Conservation (phyloP, 2,329 filamentous ascomycete genomes). For the Coniochaeta sp. region DNA sequence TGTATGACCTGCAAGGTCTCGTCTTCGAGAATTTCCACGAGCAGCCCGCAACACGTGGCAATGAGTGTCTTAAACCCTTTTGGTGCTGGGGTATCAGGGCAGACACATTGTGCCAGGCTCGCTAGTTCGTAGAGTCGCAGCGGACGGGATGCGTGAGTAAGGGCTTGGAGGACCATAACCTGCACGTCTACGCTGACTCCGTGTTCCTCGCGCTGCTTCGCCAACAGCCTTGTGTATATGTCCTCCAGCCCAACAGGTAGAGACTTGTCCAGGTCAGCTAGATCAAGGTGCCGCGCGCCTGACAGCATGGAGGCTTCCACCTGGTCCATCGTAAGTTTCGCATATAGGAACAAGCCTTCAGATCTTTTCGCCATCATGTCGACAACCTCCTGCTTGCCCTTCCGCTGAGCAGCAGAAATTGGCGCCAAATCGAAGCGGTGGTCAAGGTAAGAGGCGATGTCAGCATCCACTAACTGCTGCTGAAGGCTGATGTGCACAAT, state of each 20-base stretch:
- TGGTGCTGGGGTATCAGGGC: neutral
- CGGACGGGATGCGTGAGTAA: constrained; percentile 31
- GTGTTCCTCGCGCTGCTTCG: too few species aligned
- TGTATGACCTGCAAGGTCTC: constrained; percentile 37
- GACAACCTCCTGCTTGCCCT: too few species aligned
- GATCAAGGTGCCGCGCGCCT: too few species aligned
- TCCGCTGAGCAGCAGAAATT: too few species aligned
- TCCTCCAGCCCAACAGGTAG: constrained; percentile 19
- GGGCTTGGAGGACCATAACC: constrained; percentile 25
- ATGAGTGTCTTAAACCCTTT: constrained; percentile 28
- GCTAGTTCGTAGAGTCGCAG: constrained; percentile 31
- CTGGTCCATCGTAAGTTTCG: constrained; percentile 25
- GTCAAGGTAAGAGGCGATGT: too few species aligned
- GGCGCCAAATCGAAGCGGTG: too few species aligned
- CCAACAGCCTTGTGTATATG: constrained; percentile 20
- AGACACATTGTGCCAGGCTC: constrained; percentile 10
- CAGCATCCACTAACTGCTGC: too few species aligned
- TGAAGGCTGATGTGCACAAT: too few species aligned
- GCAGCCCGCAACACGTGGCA: constrained; percentile 27
- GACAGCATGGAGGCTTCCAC: too few species aligned
- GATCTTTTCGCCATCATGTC: too few species aligned
- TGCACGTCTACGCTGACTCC: constrained; percentile 23
- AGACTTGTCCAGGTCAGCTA: too few species aligned
- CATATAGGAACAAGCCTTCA: constrained; percentile 28
- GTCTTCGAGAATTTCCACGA: constrained; percentile 36